Evolutionary conservation across 1,284 basidiomycete species (phyloP), one percentile per base, ranked within the genome.

Genomic region (Melampsora larici-populina): DNA sequence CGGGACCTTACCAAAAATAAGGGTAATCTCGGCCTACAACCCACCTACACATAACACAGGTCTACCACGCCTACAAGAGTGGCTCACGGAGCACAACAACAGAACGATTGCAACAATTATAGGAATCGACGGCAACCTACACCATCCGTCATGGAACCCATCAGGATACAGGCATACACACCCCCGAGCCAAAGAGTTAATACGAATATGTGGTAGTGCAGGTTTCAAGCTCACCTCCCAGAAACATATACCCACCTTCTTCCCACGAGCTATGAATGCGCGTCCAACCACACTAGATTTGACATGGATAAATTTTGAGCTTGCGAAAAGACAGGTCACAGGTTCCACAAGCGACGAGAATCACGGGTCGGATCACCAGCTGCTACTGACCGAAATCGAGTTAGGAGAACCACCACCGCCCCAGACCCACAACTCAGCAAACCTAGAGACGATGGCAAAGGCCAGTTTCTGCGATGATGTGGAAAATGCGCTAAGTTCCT

Each of bases 61-160:
- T 55, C 24, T 55, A 3, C 65, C 31, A 68, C 8, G 4, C 65
- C n/a, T 33, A n/a, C 43, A 68, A 48, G 15, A 48, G 17, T 48
- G 67, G 67, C 21, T 69, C 18, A 49, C 21, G 3, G 6, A 6
- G 2, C 46, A n/a, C 17, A 46, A 69, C 24, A 15, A 40, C 24
- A 18, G 43, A 21, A 6, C 17, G 40, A 17, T 69, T 1, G 40
- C 67, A 7, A 69, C 43, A 2, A 49, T 69, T 17, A 29, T 69
- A 48, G 40, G 17, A 6, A 71, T 71, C 18, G 70, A 71, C 24
- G 49, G 49, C 40, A 71, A 71, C 33, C 55, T 71, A 4, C 70
- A 71, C 24, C 70, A 71, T 18, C 26, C 21, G 8, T 21, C 21
- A 8, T 71, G 70, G 55, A 71, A 71, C 9, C 70, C 70, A 15